phyloP scores from a whole-genome alignment of 768 basidiomycete genomes.

The Auricularia sp. region DNA sequence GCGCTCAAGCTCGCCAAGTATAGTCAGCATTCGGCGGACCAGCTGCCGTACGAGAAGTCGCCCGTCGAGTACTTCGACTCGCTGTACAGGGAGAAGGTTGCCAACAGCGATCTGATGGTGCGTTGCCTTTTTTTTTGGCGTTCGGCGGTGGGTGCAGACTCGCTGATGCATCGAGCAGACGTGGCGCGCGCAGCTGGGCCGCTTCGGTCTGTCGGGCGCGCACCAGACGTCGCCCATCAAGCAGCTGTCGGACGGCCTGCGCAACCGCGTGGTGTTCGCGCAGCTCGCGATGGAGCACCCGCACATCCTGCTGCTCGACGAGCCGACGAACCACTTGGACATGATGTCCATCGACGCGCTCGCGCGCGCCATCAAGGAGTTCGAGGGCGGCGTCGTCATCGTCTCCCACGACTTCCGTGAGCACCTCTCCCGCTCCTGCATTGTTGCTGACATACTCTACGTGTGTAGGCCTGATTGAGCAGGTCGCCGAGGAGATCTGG shows the following conservation, averaged over 20 bases:
- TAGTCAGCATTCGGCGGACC: slow-evolving; percentile 97
- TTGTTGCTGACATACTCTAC: slow-evolving; percentile 3
- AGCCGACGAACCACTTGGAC: slow-evolving; percentile 96
- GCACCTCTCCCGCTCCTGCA: slow-evolving; percentile 26
- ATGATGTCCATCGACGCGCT: slow-evolving; percentile 98
- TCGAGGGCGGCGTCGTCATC: slow-evolving; percentile 96
- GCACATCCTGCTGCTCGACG: slow-evolving; percentile 85
- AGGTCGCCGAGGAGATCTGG: slow-evolving; percentile 98
- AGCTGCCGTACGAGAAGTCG: slow-evolving; percentile 84
- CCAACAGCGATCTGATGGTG: slow-evolving; percentile 81
- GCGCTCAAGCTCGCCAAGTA: slow-evolving; percentile 94
- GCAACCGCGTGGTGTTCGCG: slow-evolving; percentile 96
- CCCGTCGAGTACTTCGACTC: slow-evolving; percentile 92
- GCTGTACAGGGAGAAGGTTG: slow-evolving; percentile 72
- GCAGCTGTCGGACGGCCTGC: slow-evolving; percentile 89
- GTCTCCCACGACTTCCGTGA: slow-evolving; percentile 98
- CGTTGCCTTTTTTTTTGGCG: slow-evolving; percentile 5
- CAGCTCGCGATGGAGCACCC: slow-evolving; percentile 97
- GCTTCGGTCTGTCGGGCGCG: slow-evolving; percentile 88
- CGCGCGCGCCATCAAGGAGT: slow-evolving; percentile 90
- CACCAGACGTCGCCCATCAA: slow-evolving; percentile 93
- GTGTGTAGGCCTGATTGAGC: slow-evolving; percentile 73
- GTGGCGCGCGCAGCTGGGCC: slow-evolving; percentile 90
- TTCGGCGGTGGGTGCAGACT: neutral
- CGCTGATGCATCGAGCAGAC: slow-evolving; percentile 36